Evolutionary conservation across 2,329 filamentous ascomycete species (phyloP), one percentile per base, ranked within the genome.

Genomic region (Clonostachys rhizophaga): DNA sequence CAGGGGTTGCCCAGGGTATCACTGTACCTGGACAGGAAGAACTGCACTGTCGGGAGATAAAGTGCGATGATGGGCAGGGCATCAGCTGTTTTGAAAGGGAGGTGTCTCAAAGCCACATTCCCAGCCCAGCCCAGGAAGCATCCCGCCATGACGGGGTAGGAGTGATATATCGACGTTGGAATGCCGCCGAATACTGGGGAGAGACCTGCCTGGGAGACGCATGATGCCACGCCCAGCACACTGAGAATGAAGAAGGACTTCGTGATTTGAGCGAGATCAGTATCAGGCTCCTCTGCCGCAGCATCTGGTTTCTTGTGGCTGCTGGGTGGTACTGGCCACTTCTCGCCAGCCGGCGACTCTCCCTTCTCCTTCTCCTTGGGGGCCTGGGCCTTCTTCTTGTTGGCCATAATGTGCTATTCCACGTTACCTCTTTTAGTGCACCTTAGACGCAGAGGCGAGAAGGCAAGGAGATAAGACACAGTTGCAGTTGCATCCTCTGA

Each of bases 141-240:
- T 30, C 81, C 83, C 5, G 79, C 70, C 55, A 83, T 83, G 52
- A 90, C 71, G 50, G 83, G 76, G 60, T 79, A 78, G 45, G 75
- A 69, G 63, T 96, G 92, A 64, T 85, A 87, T 54, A 86, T 73
- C 2, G 81, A 78, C 1, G 90, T 75, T 2, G 92, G 88, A 36
- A 95, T 88, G 14, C 85, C 83, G 45, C 94, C 94, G 66, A 95
- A 97, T 11, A 95, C 87, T 3, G 94, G 94, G 17, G 90, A 88
- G 34, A 97, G 74, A 37, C 81, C 84, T 52, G 91, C 74, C 60
- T 89, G 82, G 1, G 88, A 92, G 49, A 86, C 79, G 52, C 84
- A 82, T 42, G 86, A 84, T 50, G 79, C 83, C 40, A 84, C 61
- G 41, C 84, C 87, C 41, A 68, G 54, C 34, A 69, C 52, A 35